Base-by-base conservation (phyloP, 2,329 filamentous ascomycete species). In the Claviceps citrina region DNA sequence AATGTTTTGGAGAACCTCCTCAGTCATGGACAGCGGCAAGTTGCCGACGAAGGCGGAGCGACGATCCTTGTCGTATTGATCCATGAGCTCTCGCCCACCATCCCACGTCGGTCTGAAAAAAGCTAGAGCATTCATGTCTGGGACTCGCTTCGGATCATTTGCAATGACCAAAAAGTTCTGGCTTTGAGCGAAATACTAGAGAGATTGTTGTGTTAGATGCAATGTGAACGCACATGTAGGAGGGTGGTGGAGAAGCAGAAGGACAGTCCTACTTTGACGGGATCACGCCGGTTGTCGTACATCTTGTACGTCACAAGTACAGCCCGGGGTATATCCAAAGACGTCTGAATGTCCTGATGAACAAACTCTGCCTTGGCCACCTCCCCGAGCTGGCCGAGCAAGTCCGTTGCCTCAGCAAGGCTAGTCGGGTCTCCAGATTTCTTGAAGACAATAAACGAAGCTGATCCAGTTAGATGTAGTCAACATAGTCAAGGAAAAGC, bases 281-380 rank as follows among this genome's bases (percentile, higher is more conserved):
- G 63, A 42, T 73, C 64, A 18, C 72, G 63, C 19, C 55, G 58
- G 3, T 65, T 57, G 43, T 76, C 68, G 37, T 71, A 77, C 45
- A 60, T 61, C 31, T 60, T 54, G 44, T 68, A 77, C 20, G 66
- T 61, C 24, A 73, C 63, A 5, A 72, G 46, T 2, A 72, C 58
- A 2, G 62, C 55, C 9, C 53, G 53, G 5, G 59, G 54, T 7
- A 67, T 49, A 0, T 51, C 48, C 40, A 65, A 54, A 6, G 50
- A 46, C 1, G 53, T 44, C 28, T 60, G 58, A 7, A 60, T 49
- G 3, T 58, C 46, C 0, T 47, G 32, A 16, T 58, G 51, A 6
- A 71, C 46, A 8, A 49, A 38, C 41, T 66, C 60, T 8, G 60
- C 54, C 41, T 56, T 61, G 33, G 49, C 49, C 16, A 77, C 54